Evolutionary conservation across 2,329 filamentous ascomycete species (phyloP).

Genomic region (Neonectria ditissima): DNA sequence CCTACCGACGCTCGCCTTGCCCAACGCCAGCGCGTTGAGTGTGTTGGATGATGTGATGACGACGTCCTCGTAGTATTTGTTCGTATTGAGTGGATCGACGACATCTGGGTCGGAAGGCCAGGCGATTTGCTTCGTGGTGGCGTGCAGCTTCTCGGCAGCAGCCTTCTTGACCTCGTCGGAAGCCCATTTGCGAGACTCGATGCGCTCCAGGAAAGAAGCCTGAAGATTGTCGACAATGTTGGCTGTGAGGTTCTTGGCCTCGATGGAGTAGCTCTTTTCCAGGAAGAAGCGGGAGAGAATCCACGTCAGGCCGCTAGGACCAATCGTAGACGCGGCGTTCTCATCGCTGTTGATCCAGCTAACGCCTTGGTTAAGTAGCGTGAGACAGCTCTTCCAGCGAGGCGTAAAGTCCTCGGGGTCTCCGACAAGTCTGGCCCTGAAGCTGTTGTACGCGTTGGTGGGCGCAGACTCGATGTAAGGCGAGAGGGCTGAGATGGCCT

Average conservation of each 20-base stretch:
- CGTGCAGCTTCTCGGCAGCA: constrained; percentile 73
- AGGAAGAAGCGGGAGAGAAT: constrained; percentile 80
- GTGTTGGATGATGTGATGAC: constrained; percentile 67
- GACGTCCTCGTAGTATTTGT: constrained; percentile 67
- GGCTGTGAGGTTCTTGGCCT: constrained; percentile 76
- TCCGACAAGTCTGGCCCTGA: constrained; percentile 69
- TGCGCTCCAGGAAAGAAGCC: constrained; percentile 70
- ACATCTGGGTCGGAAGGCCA: constrained; percentile 74
- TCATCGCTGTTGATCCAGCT: not conserved
- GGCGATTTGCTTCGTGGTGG: constrained; percentile 77
- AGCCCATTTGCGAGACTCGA: constrained; percentile 73
- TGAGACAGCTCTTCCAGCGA: constrained; percentile 25
- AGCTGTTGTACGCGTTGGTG: constrained; percentile 68
- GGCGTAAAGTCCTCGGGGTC: constrained; percentile 19
- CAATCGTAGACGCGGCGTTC: constrained; percentile 9
- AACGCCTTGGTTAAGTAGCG: not conserved
- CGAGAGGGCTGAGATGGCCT: constrained; percentile 66
- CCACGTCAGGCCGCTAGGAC: constrained; percentile 66
- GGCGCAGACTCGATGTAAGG: constrained; percentile 68
- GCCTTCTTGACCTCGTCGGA: constrained; percentile 68
- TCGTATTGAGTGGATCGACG: constrained; percentile 66
- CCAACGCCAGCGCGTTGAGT: constrained; percentile 65
- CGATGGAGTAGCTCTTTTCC: constrained; percentile 74
- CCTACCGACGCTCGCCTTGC: constrained; percentile 57
- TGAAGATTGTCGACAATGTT: constrained; percentile 78